Evolutionary conservation across 371 early-diverging fungal species (phyloP).

Genomic region (Dinochytrium kinnereticum): DNA sequence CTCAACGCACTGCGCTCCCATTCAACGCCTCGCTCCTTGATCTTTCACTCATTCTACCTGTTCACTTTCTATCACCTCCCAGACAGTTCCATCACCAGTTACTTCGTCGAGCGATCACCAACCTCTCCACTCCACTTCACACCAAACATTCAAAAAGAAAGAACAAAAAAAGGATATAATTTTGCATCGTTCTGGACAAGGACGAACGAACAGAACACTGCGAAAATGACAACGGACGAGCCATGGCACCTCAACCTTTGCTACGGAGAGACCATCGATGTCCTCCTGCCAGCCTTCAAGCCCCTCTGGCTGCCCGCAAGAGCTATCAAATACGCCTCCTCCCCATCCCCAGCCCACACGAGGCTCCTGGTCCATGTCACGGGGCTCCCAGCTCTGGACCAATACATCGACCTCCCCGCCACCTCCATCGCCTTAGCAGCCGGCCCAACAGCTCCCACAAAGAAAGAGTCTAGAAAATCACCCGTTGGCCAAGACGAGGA

Average conservation of each 20-base stretch:
- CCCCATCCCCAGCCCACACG: neutral
- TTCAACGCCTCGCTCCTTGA: too few relatives aligned
- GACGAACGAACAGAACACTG: too few relatives aligned
- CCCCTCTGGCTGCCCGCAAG: constrained; percentile 2
- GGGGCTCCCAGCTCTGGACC: neutral
- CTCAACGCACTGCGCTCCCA: too few relatives aligned
- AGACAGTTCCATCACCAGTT: too few relatives aligned
- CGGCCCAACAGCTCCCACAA: neutral
- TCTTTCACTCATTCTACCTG: too few relatives aligned
- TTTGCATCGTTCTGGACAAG: neutral
- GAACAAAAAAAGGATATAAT: neutral
- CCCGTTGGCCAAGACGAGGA: neutral
- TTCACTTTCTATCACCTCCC: too few relatives aligned
- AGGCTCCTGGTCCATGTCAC: neutral
- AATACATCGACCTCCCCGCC: neutral
- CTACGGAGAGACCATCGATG: neutral
- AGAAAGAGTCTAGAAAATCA: neutral
- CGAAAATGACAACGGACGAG: too few relatives aligned
- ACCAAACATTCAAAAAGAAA: neutral
- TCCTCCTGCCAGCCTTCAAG: neutral
- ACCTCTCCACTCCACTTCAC: too few relatives aligned
- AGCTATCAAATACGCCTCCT: neutral
- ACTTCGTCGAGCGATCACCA: too few relatives aligned
- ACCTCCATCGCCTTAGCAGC: neutral
- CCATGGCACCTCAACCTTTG: neutral